phyloP scores from a whole-genome alignment of 148 eudicot species.

The Camellia lanceoleosa region DNA sequence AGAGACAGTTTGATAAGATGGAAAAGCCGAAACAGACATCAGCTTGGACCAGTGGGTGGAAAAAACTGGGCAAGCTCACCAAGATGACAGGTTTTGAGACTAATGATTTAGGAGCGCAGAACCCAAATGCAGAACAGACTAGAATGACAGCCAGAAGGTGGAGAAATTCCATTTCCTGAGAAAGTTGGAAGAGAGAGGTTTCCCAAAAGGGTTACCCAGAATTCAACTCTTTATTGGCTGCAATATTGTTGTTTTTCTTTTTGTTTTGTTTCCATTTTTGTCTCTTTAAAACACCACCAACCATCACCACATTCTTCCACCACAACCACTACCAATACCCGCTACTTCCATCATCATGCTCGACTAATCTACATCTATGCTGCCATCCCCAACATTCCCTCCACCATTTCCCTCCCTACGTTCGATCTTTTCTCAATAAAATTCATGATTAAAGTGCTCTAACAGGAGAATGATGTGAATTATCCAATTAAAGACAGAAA shows the following conservation, averaged over 20 bases:
- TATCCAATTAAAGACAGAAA: too few relatives aligned
- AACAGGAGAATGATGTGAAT: too few relatives aligned
- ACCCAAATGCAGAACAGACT: conserved; percentile 34
- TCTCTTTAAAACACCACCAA: too few relatives aligned
- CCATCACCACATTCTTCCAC: too few relatives aligned
- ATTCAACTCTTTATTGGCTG: not conserved
- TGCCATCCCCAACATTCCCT: too few relatives aligned
- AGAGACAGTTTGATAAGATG: conserved; percentile 77
- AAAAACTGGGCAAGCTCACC: conserved; percentile 75
- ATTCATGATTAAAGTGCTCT: too few relatives aligned
- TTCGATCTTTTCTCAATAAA: too few relatives aligned
- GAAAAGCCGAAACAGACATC: conserved; percentile 70
- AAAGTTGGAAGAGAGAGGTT: not conserved
- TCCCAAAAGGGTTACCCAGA: not conserved
- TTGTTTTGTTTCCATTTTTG: not conserved
- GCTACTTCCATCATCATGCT: too few relatives aligned
- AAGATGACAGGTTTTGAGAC: conserved; percentile 54
- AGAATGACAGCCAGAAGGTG: conserved; percentile 77
- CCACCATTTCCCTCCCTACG: too few relatives aligned
- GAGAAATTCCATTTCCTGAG: conserved; percentile 94
- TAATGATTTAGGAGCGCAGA: conserved; percentile 43
- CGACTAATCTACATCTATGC: too few relatives aligned
- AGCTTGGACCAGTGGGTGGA: conserved; percentile 88
- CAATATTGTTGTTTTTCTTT: not conserved
- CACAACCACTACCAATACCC: too few relatives aligned